These are phyloP conservation scores for Dendrobium huoshanense DNA, from an alignment of 106 monocot genomes.

Conservation along the genomic window DNA sequence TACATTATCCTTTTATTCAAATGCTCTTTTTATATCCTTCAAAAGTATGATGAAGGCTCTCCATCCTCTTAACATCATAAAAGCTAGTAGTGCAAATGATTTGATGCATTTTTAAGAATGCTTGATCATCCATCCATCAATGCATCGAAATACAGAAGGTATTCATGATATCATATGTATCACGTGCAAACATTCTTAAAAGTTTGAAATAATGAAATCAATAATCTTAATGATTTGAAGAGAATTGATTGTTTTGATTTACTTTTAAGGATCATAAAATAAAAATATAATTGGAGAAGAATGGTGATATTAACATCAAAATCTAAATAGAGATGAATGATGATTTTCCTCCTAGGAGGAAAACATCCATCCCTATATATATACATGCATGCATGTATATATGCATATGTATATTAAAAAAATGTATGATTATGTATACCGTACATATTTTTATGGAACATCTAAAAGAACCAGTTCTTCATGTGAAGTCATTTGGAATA, in stretches of 20 bases:
- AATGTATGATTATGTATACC: background rate
- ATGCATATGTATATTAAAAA: too few species aligned
- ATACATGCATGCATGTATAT: background rate
- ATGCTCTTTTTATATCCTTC: background rate
- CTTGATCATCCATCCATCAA: background rate
- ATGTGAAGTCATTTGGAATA: background rate
- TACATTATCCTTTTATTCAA: background rate
- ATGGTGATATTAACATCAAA: background rate
- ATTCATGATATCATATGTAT: background rate
- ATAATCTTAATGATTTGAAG: background rate
- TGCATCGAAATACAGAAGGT: background rate
- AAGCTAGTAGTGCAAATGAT: background rate
- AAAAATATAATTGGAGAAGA: background rate
- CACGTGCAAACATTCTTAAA: background rate
- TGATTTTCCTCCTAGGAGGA: background rate
- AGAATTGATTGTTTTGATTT: background rate
- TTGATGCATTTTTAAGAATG: background rate
- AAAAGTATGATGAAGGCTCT: background rate
- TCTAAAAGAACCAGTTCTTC: background rate
- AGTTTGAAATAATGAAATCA: background rate
- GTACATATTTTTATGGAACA: background rate
- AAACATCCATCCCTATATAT: background rate
- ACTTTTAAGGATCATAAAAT: background rate
- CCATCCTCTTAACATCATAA: background rate
- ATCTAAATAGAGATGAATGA: background rate